These are phyloP conservation scores for Cymbopogon citratus DNA, from an alignment of 176 grass and related monocot species.

Conservation along the genomic window DNA sequence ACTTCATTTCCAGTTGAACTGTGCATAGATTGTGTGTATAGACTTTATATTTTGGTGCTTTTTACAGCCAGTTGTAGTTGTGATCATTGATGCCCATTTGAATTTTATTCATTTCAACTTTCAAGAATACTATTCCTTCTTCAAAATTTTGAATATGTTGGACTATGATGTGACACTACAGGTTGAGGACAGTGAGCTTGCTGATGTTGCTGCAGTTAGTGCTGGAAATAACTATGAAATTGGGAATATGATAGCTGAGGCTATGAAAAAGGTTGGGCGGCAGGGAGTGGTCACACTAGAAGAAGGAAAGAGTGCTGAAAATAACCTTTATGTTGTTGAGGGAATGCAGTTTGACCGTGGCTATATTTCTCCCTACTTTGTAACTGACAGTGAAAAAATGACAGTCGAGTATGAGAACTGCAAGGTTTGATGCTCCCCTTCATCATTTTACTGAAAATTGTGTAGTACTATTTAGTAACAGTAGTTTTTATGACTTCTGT, in stretches of 20 bases:
- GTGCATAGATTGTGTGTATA: background rate
- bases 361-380: conserved; percentile 77
- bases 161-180: background rate
- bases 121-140: background rate
- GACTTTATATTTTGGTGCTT: background rate
- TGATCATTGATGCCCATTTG: background rate
- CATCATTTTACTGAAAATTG: background rate
- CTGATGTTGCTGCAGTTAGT: conserved; percentile 56
- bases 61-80: background rate
- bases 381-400: conserved; percentile 80
- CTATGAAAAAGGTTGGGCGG: conserved; percentile 60
- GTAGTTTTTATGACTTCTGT: background rate
- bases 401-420: conserved; percentile 63
- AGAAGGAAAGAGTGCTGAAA: conserved; percentile 62
- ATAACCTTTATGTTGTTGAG: conserved; percentile 57
- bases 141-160: background rate
- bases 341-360: conserved; percentile 73
- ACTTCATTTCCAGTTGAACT: background rate
- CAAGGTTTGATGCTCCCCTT: conserved; percentile 39
- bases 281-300: conserved; percentile 68
- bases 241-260: conserved; percentile 65
- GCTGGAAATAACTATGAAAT: conserved; percentile 63
- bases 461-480: background rate
- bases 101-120: conserved; percentile 4
- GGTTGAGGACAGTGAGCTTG: conserved; percentile 66